Evolutionary conservation across 1,139 yeast genomes (phyloP).

Genomic region (Tardiomyces digboiensis): DNA sequence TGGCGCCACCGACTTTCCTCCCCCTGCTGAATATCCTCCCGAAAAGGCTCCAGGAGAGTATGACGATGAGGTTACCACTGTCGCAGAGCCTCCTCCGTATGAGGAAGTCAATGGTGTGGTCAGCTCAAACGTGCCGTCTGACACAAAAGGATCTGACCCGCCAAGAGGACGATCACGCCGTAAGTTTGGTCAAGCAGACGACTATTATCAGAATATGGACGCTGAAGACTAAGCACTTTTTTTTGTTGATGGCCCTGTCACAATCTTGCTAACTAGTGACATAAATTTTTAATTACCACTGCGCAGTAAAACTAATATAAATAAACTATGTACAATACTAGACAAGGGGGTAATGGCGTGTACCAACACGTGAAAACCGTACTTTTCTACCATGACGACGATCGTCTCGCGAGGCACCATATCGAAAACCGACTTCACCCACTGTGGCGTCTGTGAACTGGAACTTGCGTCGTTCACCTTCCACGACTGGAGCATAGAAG

Average conservation of each 20-base stretch:
- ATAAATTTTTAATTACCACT: not conserved
- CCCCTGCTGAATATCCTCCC: too few species aligned
- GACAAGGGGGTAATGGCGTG: slow-evolving; percentile 11
- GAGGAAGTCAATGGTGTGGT: slow-evolving; percentile 2
- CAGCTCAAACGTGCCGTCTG: not conserved
- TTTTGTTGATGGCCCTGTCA: not conserved
- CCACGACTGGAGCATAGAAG: slow-evolving; percentile 14
- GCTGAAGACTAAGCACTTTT: slow-evolving; percentile 7
- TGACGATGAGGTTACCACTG: too few species aligned
- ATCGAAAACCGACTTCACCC: slow-evolving; percentile 83
- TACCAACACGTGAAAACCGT: slow-evolving; percentile 43
- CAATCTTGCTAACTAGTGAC: not conserved
- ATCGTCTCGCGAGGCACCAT: slow-evolving; percentile 88
- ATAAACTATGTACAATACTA: slow-evolving; percentile 1
- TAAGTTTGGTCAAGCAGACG: slow-evolving; percentile 14
- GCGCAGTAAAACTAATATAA: not conserved
- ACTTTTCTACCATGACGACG: slow-evolving; percentile 76
- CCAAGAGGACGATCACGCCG: slow-evolving; percentile 5
- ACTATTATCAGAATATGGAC: slow-evolving; percentile 13
- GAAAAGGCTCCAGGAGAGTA: too few species aligned
- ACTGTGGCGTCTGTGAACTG: slow-evolving; percentile 68
- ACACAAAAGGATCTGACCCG: not conserved
- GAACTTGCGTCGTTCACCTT: slow-evolving; percentile 47
- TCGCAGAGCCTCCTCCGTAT: slow-evolving; percentile 1
- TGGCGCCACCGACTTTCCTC: not conserved